These are phyloP conservation scores for Backusella sp. DNA, from an alignment of 192 early-diverging fungal species.

Conservation along the genomic window DNA sequence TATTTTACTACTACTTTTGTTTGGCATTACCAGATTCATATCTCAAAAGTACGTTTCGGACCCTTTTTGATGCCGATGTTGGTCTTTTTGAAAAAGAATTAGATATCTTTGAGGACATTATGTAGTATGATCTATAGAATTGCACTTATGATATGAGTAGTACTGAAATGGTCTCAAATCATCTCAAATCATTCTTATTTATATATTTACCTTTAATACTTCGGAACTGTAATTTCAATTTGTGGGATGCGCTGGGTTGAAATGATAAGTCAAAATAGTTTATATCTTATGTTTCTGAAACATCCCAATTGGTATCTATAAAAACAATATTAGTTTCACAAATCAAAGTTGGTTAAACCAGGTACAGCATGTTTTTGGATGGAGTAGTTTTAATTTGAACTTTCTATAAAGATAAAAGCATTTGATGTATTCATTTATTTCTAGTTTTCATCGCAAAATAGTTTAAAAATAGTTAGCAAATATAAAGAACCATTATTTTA, in stretches of 20 bases:
- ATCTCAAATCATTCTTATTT: not conserved
- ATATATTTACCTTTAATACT: not conserved
- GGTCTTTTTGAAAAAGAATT: not conserved
- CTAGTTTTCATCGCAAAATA: not conserved
- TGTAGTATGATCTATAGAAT: not conserved
- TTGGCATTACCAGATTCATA: not conserved
- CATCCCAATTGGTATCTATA: not conserved
- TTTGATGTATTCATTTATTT: not conserved
- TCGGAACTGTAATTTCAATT: not conserved
- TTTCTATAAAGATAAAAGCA: not conserved
- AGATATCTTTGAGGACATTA: not conserved
- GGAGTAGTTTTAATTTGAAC: not conserved
- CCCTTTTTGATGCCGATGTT: not conserved
- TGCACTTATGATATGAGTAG: not conserved
- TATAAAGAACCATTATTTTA: not conserved
- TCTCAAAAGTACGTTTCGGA: not conserved
- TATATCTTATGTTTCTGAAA: not conserved
- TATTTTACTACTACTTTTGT: not conserved
- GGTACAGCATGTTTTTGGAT: not conserved
- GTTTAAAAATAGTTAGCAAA: not conserved
- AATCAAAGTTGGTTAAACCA: not conserved
- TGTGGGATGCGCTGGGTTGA: not conserved
- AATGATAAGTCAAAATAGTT: not conserved
- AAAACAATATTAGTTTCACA: not conserved
- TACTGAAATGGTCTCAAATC: not conserved